Base-by-base conservation (phyloP, 768 basidiomycete genomes). In the Dentipellis sp. region DNA sequence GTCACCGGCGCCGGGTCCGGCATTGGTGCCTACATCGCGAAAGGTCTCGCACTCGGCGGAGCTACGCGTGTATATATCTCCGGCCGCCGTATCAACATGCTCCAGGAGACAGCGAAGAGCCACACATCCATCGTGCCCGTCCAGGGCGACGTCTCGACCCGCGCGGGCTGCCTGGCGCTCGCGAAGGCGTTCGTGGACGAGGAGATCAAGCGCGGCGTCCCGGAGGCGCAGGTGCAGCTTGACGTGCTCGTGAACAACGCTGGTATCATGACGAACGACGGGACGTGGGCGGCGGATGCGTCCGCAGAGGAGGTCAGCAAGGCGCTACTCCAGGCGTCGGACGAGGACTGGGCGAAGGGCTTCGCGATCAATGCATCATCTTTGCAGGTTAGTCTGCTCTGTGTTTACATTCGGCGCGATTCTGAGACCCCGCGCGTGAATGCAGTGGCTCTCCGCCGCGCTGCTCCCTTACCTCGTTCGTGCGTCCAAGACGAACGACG, bases 21-120 rank as follows among this genome's bases (percentile, higher is more conserved):
- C 10, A 56, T 63, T 23, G 62, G 62, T 23, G 34, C 59, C n/a
- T 63, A 60, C 56, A 52, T 60, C 57, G 57, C 62, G 3, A 21
- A 60, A 9, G 62, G 56, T 1, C 59, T 63, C 57, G 59, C 54
- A 7, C 36, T 50, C 14, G 56, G 52, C 10, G 58, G 59, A 35
- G 53, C 51, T 29, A 34, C 56, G 11, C 62, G 62, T 40, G 55
- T 63, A 23, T 63, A 63, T 52, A 63, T 63, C 52, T 53, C 53
- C 16, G 62, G 62, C 6, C 56, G 62, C 12, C 62, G 62, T 12
- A 35, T 29, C 34, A 22, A 54, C n/a, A 36, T 50, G 23, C 52
- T 63, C 40, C 22, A 50, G 35, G 45, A 19, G 11, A 50, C 55
- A 8, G 54, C 57, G n/a, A 42, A 50, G 10, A 14, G 39, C 19